Base-by-base conservation (phyloP, 805 yeast species). In the Debaryomyces prosopidis region DNA sequence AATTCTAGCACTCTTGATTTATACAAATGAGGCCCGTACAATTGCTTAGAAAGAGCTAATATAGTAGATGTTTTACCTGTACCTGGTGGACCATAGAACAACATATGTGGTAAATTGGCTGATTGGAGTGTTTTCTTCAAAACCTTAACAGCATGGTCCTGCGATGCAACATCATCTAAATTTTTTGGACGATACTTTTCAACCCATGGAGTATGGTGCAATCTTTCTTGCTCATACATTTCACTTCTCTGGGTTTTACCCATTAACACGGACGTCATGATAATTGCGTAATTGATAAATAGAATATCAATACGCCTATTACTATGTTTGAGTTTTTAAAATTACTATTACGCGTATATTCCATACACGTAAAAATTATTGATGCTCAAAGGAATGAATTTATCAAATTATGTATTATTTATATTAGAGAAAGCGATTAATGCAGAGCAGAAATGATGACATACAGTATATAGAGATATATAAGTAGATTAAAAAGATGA, bases 31-130 rank as follows among this genome's bases (percentile, higher is more conserved):
- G 96, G 95, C 1, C 77, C 96, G 62, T 82, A 89, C 26, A 89
- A 64, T 58, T 88, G 89, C 53, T 79, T 84, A 2, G 95, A 89
- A 53, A 89, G 69, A 2, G 96, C 96, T 45, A 89, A 69, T 26
- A 89, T 85, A 0, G 96, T 89, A 2, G 96, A 88, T 0, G 96
- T 89, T 58, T 89, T 89, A 50, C 96, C 96, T 0, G 96, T 89
- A 15, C 96, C 96, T 39, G 96, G 96, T 1, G 96, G 96, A 0
- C 96, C 96, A 60, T 89, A 89, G 68, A 89, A 89, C 32, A 89
- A 67, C 94, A 89, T 85, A 63, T 89, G 96, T 3, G 98, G 97
- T 44, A 89, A 69, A 62, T 92, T 94, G 23, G 91, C 86, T 10
- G 92, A 80, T 46, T 81, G 75, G 15, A 94, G 65, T 1, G 96